Evolutionary conservation across 805 yeast species (phyloP).

Genomic region (Yamadazyma insecticola): DNA sequence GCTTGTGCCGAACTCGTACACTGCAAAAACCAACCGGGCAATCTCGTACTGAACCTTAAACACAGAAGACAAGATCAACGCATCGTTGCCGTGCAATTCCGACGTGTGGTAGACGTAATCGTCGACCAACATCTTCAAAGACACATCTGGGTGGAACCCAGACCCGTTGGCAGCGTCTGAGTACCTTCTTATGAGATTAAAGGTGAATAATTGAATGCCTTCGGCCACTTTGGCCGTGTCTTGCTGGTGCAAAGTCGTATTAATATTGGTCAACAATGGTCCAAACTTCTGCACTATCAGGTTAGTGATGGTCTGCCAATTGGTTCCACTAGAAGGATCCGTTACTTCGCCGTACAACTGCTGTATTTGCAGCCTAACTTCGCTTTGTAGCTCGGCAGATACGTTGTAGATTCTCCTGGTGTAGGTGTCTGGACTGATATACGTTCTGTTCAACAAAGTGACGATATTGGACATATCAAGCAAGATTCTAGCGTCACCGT

Average conservation of each 20-base stretch:
- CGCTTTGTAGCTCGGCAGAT: slow-evolving; percentile 16
- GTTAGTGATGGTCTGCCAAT: slow-evolving; percentile 54
- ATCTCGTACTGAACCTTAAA: slow-evolving; percentile 37
- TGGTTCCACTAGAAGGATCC: slow-evolving; percentile 25
- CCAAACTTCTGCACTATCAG: slow-evolving; percentile 49
- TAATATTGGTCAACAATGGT: slow-evolving; percentile 42
- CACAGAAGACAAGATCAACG: slow-evolving; percentile 46
- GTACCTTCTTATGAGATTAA: slow-evolving; percentile 45
- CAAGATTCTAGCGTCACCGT: slow-evolving; percentile 44
- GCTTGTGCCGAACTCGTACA: slow-evolving; percentile 22
- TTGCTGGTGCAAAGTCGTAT: slow-evolving; percentile 25
- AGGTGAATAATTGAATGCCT: slow-evolving; percentile 39
- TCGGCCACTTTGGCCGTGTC: slow-evolving; percentile 13
- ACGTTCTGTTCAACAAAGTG: slow-evolving; percentile 51
- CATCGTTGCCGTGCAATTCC: slow-evolving; percentile 34
- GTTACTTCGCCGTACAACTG: slow-evolving; percentile 20
- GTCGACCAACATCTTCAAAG: too few relatives aligned
- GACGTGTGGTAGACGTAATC: slow-evolving; percentile 46
- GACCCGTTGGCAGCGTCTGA: slow-evolving; percentile 14
- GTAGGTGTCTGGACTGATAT: slow-evolving; percentile 46
- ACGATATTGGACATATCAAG: slow-evolving; percentile 51
- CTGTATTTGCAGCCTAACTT: slow-evolving; percentile 33
- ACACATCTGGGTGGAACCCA: too few relatives aligned
- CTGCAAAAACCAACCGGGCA: slow-evolving; percentile 29
- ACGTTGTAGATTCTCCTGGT: slow-evolving; percentile 30